phyloP scores from a whole-genome alignment of 441 rosid species.

The Gossypium laxum region DNA sequence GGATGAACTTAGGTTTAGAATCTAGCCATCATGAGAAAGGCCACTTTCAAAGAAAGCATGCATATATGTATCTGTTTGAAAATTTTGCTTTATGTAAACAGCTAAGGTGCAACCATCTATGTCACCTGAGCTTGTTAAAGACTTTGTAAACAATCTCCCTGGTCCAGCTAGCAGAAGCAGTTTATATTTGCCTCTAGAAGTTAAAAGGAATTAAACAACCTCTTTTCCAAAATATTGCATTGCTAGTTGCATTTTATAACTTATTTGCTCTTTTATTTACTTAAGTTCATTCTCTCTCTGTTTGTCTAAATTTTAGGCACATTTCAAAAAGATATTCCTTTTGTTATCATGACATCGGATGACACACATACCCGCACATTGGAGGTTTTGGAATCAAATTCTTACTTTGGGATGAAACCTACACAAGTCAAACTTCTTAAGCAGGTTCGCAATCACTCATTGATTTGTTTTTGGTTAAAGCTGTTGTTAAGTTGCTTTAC shows the following conservation, averaged over 20 bases:
- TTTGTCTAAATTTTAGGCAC: constrained; percentile 31
- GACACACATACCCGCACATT: constrained; percentile 73
- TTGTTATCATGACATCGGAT: constrained; percentile 91
- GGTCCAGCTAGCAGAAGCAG: neutral
- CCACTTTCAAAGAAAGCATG: neutral
- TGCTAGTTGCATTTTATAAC: neutral
- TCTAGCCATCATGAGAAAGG: neutral
- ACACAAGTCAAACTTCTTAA: constrained; percentile 77
- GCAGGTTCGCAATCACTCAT: constrained; percentile 47
- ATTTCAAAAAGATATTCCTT: constrained; percentile 56
- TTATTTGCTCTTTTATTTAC: neutral
- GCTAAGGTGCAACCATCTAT: neutral
- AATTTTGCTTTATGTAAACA: neutral
- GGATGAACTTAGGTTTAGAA: neutral
- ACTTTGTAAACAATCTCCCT: neutral
- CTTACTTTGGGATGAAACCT: constrained; percentile 86
- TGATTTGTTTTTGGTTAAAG: neutral
- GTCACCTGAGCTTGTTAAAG: neutral
- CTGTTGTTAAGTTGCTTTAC: constrained; percentile 4
- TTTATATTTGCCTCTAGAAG: neutral
- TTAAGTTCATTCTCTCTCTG: neutral
- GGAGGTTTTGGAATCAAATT: constrained; percentile 59
- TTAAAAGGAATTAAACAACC: neutral
- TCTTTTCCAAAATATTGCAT: neutral
- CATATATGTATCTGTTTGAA: neutral